Percentiles rank a stretch among this genome's conserved stretches.
These are phyloP conservation scores for Paracoccidioides lutzii DNA, from an alignment of 2,329 filamentous ascomycete genomes.

Conservation along the genomic window DNA sequence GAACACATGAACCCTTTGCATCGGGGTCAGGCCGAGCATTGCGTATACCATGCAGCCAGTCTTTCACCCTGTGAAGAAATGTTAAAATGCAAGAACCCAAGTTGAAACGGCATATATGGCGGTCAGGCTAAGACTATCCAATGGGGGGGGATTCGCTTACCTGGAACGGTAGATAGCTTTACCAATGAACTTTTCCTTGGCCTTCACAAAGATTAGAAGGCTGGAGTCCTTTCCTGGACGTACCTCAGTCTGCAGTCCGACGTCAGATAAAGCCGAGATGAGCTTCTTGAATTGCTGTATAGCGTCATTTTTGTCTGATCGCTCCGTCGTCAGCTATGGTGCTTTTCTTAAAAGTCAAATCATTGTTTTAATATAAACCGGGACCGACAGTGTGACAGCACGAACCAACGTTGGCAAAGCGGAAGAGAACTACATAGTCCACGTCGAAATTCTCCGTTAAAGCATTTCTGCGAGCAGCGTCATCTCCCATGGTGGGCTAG, in stretches of 20 bases:
- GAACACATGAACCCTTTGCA: conserved; percentile 57
- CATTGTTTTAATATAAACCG: neutral
- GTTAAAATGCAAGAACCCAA: neutral
- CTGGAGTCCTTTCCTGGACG: conserved; percentile 63
- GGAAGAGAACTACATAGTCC: conserved; percentile 78
- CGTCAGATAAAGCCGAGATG: conserved; percentile 57
- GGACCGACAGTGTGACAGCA: neutral
- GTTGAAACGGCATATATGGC: too few relatives aligned
- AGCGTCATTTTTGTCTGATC: conserved; percentile 53
- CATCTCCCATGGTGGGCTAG: neutral
- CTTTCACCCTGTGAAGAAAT: conserved; percentile 53
- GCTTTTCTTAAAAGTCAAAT: neutral
- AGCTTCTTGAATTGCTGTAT: conserved; percentile 66
- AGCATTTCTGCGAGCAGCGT: neutral
- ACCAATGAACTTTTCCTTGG: conserved; percentile 62
- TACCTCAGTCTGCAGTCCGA: conserved; percentile 80
- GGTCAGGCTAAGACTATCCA: neutral
- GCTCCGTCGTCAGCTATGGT: conserved; percentile 10
- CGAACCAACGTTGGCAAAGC: conserved; percentile 55
- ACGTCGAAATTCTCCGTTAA: conserved; percentile 51
- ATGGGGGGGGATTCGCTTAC: conserved; percentile 25
- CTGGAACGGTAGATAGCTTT: conserved; percentile 73
- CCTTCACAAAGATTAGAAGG: conserved; percentile 69
- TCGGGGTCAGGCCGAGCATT: conserved; percentile 63
- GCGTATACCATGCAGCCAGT: conserved; percentile 86